Evolutionary conservation across 495 filamentous ascomycete genomes (phyloP), one percentile per base, ranked within the genome.

Genomic region (Cercophora newfieldiana): DNA sequence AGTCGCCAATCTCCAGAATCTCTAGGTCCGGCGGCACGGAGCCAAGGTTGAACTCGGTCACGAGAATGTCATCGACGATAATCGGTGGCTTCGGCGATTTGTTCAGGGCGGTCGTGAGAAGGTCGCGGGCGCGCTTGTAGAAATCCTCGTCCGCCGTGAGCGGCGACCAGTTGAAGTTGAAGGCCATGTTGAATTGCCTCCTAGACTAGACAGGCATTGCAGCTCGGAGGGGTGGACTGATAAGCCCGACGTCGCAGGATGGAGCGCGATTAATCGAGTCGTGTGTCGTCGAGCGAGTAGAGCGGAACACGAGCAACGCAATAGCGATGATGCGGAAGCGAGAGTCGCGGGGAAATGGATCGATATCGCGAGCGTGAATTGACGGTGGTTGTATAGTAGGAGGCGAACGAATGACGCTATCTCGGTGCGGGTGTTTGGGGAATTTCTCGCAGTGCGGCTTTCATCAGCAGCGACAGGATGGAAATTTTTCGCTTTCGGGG

Each of bases 81-180:
- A 99, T 99, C 37, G 95, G 94, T 5, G 95, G 95, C 72, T 99
- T 99, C 56, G 94, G 93, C 31, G 92, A 96, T 79, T 98, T 98
- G 85, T 99, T 99, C 69, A 99, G 84, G 29, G 95, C 96, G 50
- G 90, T 88, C 25, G 95, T 99, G 55, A 99, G 86, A 72, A 98
- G 91, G 70, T 97, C 94, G 75, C 94, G 91, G 58, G 95, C 95
- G 72, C 93, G 88, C 72, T 88, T 86, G 78, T 96, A 96, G 81
- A 96, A 96, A 61, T 83, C 83, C 75, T 92, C 93, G 82, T 97
- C 92, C 70, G 94, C 94, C 79, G 94, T 93, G 70, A 99, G 86
- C 74, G 95, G 95, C 85, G 93, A 97, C 95, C 95, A 99, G 93
- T 98, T 99, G 91, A 99, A 98, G 84, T 97, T 97, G 88, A 99